Evolutionary conservation across 2,329 filamentous ascomycete genomes (phyloP), one percentile per base, ranked within the genome.

Genomic region (Pleoardoris graminearum): DNA sequence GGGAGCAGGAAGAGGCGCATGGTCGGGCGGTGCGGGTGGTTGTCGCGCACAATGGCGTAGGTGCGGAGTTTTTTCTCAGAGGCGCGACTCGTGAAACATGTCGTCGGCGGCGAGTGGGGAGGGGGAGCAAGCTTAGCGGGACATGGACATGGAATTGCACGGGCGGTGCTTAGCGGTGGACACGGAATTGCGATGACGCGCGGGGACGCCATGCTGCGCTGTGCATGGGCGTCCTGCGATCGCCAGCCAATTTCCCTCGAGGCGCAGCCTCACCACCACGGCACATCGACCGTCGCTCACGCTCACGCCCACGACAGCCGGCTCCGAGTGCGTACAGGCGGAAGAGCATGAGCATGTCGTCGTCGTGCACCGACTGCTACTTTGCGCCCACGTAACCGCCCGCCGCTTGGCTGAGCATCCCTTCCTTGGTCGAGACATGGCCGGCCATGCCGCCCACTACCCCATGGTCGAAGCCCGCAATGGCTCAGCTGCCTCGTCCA

Each of bases 1-100:
- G 94, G 94, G 51, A 99, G 84, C 59, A 99, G 86, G 77, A 91
- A 96, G 75, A 99, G 83, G 72, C 91, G 90, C 94, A 99, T 97
- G 27, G 58, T 62, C n/a, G n/a, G n/a, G n/a, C n/a, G 59, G 39
- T 32, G 52, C 39, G 6, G 33, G 41, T 45, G 12, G 17, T 57
- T 43, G 53, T 50, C 8, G 57, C 58, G 53, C 52, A 50, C 62
- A 57, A 55, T 44, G 42, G 51, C 41, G 53, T 38, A 38, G 48
- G 47, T 39, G 50, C 43, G 50, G 38, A 37, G 54, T 16, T 43
- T 25, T 37, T 43, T 25, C 27, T 55, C 50, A 62, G 57, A 61
- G 50, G 55, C 51, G 42, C 51, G 47, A 35, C 23, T 49, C 48
- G 50, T 52, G 45, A 51, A 52, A 61, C 64, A 66, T 65, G 59